Evolutionary conservation across 106 monocot genomes (phyloP).

Genomic region (Dendrobium chrysotoxum): DNA sequence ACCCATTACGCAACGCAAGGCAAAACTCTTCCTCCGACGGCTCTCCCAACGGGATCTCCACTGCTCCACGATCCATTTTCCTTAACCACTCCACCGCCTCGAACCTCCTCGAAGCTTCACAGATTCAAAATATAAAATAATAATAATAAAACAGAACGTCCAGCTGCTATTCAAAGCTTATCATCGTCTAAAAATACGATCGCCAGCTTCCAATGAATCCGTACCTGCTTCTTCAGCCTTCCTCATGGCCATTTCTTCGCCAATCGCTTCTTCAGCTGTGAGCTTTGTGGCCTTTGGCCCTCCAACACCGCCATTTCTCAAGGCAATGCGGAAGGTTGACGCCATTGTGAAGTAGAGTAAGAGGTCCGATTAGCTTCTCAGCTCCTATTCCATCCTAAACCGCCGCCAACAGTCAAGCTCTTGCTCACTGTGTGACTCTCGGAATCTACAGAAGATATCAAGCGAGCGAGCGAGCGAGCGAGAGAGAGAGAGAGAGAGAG

Average conservation of each 20-base stretch:
- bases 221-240: slow-evolving; percentile 38
- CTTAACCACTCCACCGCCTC: slow-evolving; percentile 32
- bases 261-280: slow-evolving; percentile 11
- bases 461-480: not conserved
- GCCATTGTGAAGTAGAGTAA: not conserved
- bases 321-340: not conserved
- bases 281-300: not conserved
- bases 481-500: not conserved
- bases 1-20: slow-evolving; percentile 34
- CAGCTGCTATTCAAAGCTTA: no score
- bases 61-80: slow-evolving; percentile 23
- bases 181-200: no score
- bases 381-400: not conserved
- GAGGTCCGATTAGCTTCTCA: not conserved
- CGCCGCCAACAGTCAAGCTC: no score
- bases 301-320: no score
- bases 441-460: not conserved
- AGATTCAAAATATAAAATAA: not conserved
- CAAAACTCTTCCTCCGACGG: slow-evolving; percentile 43
- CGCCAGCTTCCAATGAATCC: no score
- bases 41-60: slow-evolving; percentile 14
- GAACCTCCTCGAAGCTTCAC: slow-evolving; percentile 25
- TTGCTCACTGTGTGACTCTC: not conserved
- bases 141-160: no score
- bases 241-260: slow-evolving; percentile 27